Evolutionary conservation across 169 alveolate species (phyloP).

Genomic region (Miamiensis avidus): DNA sequence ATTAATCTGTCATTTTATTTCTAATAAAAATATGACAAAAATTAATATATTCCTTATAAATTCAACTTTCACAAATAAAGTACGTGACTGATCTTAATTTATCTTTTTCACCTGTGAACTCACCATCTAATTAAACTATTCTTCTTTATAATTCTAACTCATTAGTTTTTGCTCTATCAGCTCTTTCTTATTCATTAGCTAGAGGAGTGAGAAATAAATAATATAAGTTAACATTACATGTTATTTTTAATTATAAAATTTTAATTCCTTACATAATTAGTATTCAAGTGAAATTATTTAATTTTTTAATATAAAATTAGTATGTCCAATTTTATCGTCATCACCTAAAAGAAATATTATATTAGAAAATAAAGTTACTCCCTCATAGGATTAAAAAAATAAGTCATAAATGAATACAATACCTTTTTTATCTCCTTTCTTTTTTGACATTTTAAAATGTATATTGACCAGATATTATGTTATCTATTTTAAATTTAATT

Average conservation of each 20-base stretch:
- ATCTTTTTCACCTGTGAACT: constrained; percentile 58
- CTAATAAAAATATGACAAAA: background rate
- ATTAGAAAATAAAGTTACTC: background rate
- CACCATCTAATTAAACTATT: constrained; percentile 56
- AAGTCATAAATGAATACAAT: too few relatives aligned
- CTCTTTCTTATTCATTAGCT: constrained; percentile 68
- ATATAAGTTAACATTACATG: too few relatives aligned
- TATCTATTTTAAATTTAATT: too few relatives aligned
- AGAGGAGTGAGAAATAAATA: too few relatives aligned
- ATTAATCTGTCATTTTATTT: background rate
- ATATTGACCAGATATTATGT: too few relatives aligned
- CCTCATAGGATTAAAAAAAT: too few relatives aligned
- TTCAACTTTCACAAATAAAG: constrained; percentile 15
- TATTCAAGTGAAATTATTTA: background rate
- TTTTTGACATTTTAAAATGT: background rate
- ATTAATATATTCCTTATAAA: background rate
- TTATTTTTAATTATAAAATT: too few relatives aligned
- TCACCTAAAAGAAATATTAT: background rate
- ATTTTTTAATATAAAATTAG: background rate
- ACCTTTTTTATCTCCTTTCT: background rate
- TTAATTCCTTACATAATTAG: background rate
- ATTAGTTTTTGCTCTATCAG: constrained; percentile 63
- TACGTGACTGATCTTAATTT: constrained; percentile 41
- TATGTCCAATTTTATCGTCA: background rate
- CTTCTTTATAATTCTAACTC: constrained; percentile 66